A percentile compares a stretch with the other conserved stretches of the same genome.
These are phyloP conservation scores for Leucocoprinus leucothites DNA, from an alignment of 768 basidiomycete species.

Conservation along the genomic window DNA sequence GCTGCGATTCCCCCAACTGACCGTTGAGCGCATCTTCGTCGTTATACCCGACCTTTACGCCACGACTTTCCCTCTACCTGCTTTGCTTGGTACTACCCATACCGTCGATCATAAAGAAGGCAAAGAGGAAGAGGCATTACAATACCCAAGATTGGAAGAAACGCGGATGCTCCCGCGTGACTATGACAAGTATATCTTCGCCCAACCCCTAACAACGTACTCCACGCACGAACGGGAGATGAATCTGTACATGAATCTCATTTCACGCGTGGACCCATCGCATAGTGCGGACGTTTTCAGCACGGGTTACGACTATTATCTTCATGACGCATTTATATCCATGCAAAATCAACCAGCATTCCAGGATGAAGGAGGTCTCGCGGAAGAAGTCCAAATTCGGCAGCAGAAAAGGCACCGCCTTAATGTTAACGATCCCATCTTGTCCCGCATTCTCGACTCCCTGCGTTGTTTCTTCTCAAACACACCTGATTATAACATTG, in stretches of 20 bases:
- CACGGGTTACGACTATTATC: constrained; percentile 82
- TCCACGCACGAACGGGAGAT: constrained; percentile 85
- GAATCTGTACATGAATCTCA: constrained; percentile 71
- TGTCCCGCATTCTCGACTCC: constrained; percentile 66
- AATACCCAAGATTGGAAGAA: constrained; percentile 37
- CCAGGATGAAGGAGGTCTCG: constrained; percentile 39
- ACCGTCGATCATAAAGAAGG: constrained; percentile 33
- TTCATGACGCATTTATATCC: constrained; percentile 67
- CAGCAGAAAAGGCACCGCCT: constrained; percentile 65
- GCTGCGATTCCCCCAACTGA: constrained; percentile 59
- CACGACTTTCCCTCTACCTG: constrained; percentile 70
- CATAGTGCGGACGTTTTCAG: constrained; percentile 73
- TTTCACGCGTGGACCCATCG: constrained; percentile 74
- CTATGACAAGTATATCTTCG: constrained; percentile 35
- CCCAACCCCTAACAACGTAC: constrained; percentile 69
- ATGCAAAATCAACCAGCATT: constrained; percentile 68
- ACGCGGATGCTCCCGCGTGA: constrained; percentile 15
- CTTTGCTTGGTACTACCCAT: constrained; percentile 24
- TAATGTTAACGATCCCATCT: constrained; percentile 72
- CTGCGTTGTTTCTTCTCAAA: constrained; percentile 82
- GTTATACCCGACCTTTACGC: constrained; percentile 68
- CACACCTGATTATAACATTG: constrained; percentile 83
- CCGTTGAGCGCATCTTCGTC: constrained; percentile 65
- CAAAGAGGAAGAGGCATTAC: constrained; percentile 50
- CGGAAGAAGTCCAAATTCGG: constrained; percentile 21